Conservation (phyloP, 345 rosid species). For the Theobroma cacao region DNA sequence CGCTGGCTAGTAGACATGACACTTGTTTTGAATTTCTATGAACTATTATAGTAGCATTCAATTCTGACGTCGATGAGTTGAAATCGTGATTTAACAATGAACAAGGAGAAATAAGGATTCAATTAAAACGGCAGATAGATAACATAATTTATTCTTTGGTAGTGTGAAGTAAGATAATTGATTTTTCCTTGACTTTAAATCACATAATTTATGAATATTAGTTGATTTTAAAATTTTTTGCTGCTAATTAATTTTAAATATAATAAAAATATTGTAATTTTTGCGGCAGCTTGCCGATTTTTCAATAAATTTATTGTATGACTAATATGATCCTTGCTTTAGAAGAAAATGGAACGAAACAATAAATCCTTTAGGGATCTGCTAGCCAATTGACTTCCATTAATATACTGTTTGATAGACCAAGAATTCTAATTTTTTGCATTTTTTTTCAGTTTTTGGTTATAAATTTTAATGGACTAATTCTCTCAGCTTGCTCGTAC, state of each 20-base stretch:
- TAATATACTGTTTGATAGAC: background rate
- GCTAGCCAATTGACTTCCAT: background rate
- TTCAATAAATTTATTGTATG: background rate
- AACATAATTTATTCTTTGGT: no score
- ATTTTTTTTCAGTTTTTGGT: no score
- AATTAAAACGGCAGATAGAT: no score
- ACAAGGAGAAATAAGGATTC: no score
- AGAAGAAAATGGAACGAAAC: no score
- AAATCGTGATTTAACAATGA: no score
- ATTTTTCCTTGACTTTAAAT: background rate
- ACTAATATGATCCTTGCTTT: background rate
- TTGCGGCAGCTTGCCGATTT: no score
- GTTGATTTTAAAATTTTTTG: no score
- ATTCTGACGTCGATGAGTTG: no score
- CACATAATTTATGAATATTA: background rate
- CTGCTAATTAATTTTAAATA: background rate
- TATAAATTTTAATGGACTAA: background rate
- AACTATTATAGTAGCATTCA: no score
- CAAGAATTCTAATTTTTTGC: background rate
- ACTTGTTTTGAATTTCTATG: no score
- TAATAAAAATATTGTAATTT: background rate
- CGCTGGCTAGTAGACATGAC: no score
- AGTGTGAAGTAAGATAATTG: background rate
- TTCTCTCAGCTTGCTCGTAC: background rate
- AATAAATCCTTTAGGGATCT: background rate